Evolutionary conservation across 306 rosid genomes (phyloP).

Genomic region (Gynostemma pentaphyllum): DNA sequence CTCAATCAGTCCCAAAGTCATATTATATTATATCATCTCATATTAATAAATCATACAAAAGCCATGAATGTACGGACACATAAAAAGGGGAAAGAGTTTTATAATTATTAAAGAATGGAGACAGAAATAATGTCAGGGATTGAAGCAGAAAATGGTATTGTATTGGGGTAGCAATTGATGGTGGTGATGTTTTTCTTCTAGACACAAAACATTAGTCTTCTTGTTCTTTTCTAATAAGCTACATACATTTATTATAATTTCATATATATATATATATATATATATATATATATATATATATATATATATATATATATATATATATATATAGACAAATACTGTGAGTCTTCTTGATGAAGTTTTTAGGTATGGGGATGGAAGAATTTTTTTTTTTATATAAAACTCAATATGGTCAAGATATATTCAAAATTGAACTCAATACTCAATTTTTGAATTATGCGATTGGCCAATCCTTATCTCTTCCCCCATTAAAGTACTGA

Average conservation of each 20-base stretch:
- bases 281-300: too few species aligned
- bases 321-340: constrained; percentile 5
- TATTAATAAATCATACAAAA: too few species aligned
- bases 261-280: too few species aligned
- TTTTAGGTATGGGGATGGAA: constrained; percentile 4
- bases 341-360: background rate
- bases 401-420: constrained; percentile 4
- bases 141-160: background rate
- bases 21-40: too few species aligned
- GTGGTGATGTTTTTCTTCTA: background rate
- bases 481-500: constrained; percentile 10
- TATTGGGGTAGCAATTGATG: background rate
- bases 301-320: too few species aligned
- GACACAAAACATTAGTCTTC: constrained; percentile 2
- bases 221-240: constrained; percentile 5
- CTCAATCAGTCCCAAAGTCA: too few species aligned
- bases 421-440: background rate
- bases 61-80: background rate
- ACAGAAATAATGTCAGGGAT: constrained; percentile 10
- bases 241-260: too few species aligned
- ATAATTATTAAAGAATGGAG: too few species aligned
- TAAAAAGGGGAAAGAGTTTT: too few species aligned
- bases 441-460: background rate
- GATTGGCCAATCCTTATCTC: constrained; percentile 3
- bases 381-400: too few species aligned